Evolutionary conservation across 179 eudicot species (phyloP), one percentile per base, ranked within the genome.

Genomic region (Gypsophila paniculata): DNA sequence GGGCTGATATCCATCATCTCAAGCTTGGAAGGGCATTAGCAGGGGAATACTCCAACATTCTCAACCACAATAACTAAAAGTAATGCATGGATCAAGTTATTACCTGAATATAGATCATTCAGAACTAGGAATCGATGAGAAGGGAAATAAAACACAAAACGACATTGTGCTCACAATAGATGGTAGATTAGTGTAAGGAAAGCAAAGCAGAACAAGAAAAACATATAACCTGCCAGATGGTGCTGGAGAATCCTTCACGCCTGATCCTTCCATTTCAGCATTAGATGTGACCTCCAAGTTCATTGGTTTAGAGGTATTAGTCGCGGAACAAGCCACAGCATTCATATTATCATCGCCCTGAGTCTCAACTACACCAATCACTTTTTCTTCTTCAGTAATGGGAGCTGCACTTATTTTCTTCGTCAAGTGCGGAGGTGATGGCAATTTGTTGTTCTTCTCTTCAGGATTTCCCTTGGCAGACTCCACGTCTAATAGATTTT

Each of bases 361-460:
- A 59, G 38, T 29, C 66, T 34, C 75, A 62, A 18, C 74, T 49
- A 42, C 63, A 11, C 18, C 70, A 59, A 51, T 62, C 61, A 66
- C 77, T 57, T 46, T 80, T 54, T 74, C 68, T 70, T 76, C 69
- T 66, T 69, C 65, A 36, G 52, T 58, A 21, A 39, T 57, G 61
- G 69, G 54, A 44, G 52, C 69, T 10, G 54, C 54, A 65, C 61
- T 71, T 63, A 18, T 61, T 75, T 79, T 48, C 53, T 55, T 81
- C 23, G 65, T 77, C 64, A 38, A 65, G 36, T 52, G 9, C 12
- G 62, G 68, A 34, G 74, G 34, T 42, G 71, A 26, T 22, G 81
- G 13, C 6, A 88, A 86, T 21, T 67, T 36, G 23, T 85, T 87
- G 76, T 74, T 69, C 82, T 87, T 85, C 64, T 74, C 80, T 74